phyloP scores from a whole-genome alignment of 164 flowering plant genomes.

The Paratinospora sagittata region DNA sequence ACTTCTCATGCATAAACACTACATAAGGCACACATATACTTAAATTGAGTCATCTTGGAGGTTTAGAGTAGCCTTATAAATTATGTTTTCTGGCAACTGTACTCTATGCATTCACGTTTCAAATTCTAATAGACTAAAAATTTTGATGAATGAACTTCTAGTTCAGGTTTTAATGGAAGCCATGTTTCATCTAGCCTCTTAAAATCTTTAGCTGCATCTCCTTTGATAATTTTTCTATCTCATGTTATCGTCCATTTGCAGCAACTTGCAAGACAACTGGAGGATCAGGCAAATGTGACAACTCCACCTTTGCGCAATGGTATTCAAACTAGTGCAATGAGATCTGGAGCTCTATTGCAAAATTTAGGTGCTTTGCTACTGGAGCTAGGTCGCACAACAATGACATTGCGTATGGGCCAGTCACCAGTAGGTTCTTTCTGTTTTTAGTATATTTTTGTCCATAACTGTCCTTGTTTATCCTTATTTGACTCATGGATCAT shows the following conservation, averaged over 20 bases:
- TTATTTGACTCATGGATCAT: not conserved
- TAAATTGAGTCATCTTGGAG: not conserved
- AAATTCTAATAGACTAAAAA: not conserved
- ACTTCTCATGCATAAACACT: not conserved
- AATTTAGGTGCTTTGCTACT: slow-evolving; percentile 77
- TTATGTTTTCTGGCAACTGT: not conserved
- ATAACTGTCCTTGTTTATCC: not conserved
- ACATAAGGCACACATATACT: not conserved
- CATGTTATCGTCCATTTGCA: slow-evolving; percentile 23
- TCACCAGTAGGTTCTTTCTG: slow-evolving; percentile 47
- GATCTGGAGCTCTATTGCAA: slow-evolving; percentile 56
- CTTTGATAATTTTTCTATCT: not conserved
- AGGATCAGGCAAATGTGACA: slow-evolving; percentile 44
- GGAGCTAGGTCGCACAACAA: slow-evolving; percentile 85
- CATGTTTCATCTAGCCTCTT: too few species aligned
- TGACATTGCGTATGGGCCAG: slow-evolving; percentile 75
- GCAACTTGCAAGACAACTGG: slow-evolving; percentile 64
- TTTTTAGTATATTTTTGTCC: not conserved
- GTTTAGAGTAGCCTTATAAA: not conserved
- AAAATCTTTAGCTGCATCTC: not conserved
- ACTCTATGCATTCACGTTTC: not conserved
- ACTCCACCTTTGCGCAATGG: slow-evolving; percentile 39
- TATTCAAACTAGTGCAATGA: slow-evolving; percentile 52
- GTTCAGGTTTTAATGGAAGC: too few species aligned
- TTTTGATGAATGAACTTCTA: not conserved